A percentile compares a stretch with the other conserved stretches of the same genome.
Evolutionary conservation across 2,329 filamentous ascomycete species (phyloP).

Genomic region (Ascochyta pisi): DNA sequence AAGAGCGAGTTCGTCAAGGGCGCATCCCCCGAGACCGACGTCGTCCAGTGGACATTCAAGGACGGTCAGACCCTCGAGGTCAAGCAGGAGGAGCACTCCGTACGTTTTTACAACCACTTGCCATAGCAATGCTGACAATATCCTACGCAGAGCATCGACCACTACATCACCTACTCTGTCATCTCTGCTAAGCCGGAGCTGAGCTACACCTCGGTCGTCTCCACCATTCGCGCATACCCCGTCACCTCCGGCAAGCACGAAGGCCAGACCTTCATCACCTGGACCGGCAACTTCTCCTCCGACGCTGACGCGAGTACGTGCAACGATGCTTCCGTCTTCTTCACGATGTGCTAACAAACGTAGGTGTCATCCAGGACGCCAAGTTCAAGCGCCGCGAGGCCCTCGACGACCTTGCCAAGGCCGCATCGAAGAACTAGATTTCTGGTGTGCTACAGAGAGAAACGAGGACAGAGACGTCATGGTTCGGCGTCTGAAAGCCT

Average conservation of each 20-base stretch:
- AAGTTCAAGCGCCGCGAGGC: conserved; percentile 79
- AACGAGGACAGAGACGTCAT: not conserved
- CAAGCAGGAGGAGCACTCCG: conserved; percentile 78
- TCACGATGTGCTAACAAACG: conserved; percentile 4
- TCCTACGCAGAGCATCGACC: conserved; percentile 66
- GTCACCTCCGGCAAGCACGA: conserved; percentile 71
- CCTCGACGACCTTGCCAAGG: conserved; percentile 68
- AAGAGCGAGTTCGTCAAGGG: conserved; percentile 70
- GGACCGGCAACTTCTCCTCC: conserved; percentile 73
- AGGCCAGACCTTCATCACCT: conserved; percentile 71
- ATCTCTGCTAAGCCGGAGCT: conserved; percentile 71
- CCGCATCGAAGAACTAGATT: conserved; percentile 50
- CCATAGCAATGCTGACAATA: not conserved
- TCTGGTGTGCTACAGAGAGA: not conserved
- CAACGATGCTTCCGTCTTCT: not conserved
- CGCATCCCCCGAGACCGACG: conserved; percentile 67
- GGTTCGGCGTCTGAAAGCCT: not conserved
- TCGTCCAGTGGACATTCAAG: conserved; percentile 74
- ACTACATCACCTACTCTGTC: conserved; percentile 77
- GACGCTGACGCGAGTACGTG: conserved; percentile 72
- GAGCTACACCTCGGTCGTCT: conserved; percentile 70
- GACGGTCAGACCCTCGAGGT: conserved; percentile 73
- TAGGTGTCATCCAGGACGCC: conserved; percentile 75
- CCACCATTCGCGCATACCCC: conserved; percentile 69
- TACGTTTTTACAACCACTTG: conserved; percentile 46